Evolutionary conservation across 345 rosid species (phyloP), one percentile per base, ranked within the genome.

Genomic region (Citrus cavaleriei): DNA sequence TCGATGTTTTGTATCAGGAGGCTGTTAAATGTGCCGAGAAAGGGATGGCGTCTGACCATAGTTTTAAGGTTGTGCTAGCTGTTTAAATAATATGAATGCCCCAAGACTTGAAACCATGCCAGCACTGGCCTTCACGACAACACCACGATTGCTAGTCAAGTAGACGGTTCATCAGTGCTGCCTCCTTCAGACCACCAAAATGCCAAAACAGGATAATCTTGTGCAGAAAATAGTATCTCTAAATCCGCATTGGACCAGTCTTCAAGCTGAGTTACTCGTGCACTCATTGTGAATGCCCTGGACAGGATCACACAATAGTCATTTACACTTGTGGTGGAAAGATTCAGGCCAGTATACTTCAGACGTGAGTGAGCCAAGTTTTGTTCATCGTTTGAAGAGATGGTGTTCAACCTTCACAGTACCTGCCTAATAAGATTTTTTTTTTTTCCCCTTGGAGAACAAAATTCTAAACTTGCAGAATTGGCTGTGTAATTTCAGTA

Each of bases 1-100:
- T 66, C 61, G 70, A 80, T 68, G 69, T 77, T 54, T 80, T 85
- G 73, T 76, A 68, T 71, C 74, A 76, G 70, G 85, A 85, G 77
- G 88, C 85, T 2, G 30, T 80, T 35, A 78, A 76, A 78, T 85
- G 84, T 63, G 81, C 81, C 0, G 82, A 78, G 59, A 82, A 83
- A 77, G 82, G 84, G 61, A 73, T 81, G 69, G 51, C 82, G 30
- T 83, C 82, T 72, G 79, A 82, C 55, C 85, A 83, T 34, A 75
- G 80, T 75, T 83, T 80, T 46, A 64, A 78, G 70, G 85, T 73
- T 58, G 81, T 81, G 25, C 37, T 84, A 37, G 67, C 58, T 46
- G 83, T 81, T 69, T 76, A 70, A 81, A 77, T 42, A 78, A 76
- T 12, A 81, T 72, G 54, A 78, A 72, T 78, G 75, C 63, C 38